Evolutionary conservation across 495 filamentous ascomycete genomes (phyloP), one percentile per base, ranked within the genome.

Genomic region (Rostrohypoxylon terebratum): DNA sequence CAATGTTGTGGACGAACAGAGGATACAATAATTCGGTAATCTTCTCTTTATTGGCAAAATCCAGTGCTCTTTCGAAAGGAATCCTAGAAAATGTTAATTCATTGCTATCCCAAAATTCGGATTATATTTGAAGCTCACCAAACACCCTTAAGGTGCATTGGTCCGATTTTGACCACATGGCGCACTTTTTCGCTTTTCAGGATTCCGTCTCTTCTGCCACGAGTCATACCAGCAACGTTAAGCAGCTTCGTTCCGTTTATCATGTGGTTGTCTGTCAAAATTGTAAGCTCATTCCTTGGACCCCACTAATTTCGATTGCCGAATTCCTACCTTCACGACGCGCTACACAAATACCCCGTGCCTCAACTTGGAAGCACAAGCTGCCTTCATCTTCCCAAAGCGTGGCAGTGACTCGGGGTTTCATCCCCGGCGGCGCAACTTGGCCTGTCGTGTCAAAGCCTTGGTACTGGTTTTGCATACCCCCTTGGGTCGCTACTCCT

Each of bases 31-130:
- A 81, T 79, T 99, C 95, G 0, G 96, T 98, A 71, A 99, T 99
- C 82, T 98, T 98, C 81, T 99, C 96, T 86, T 97, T 98, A 83
- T 99, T 99, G 42, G 96, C 96, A 77, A 99, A 99, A 72, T 99
- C 96, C 45, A 99, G 83, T 1, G 96, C 96, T 59, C 96, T 89
- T 66, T 98, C 96, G 73, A 96, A 99, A 8, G 96, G 96, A 77
- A 99, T 99, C 95, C 95, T 98, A 72, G 18, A 23, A 44, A 4
- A 40, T 9, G 14, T 53, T 67, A 68, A 68, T 71, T 61, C 53
- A 64, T 20, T 45, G 51, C 23, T 44, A 25, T 45, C 20, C 33
- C 23, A 23, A 3, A 31, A 10, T 13, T n/a, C 50, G 10, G 18
- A 70, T 71, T 16, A 36, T 62, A 72, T 75, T 60, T 40, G 18